Base-by-base conservation (phyloP, 2,329 filamentous ascomycete genomes). In the Nemania sp. region DNA sequence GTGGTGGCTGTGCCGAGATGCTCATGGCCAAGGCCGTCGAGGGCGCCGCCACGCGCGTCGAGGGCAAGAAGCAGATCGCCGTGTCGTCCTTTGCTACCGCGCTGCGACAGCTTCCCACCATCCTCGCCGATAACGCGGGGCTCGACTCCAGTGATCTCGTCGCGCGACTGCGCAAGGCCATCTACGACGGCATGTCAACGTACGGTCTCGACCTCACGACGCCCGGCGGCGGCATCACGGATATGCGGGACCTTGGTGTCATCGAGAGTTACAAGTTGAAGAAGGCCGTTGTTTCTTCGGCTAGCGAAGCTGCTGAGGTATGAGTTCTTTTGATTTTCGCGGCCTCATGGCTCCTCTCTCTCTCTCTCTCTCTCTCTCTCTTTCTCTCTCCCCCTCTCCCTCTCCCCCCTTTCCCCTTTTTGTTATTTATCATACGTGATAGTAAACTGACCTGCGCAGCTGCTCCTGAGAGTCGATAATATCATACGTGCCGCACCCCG, bases 211-310 rank as follows among this genome's bases (percentile, higher is more conserved):
- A 99, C 73, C 81, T 99, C 65, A 82, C 90, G 78, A 92, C 89
- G 1, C 93, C 94, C 2, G 94, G 95, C 42, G 95, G 95, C 61
- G 93, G 92, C 46, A 92, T 99, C 72, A 85, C 91, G 12, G 95
- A 99, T 73, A 99, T 99, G 95, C 86, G 94, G 55, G 92, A 99
- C 71, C 76, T 96, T 49, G 95, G 95, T 46, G 93, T 99, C 29
- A 90, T 99, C 68, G 95, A 99, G 81, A 96, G 92, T 77, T 98
- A 97, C 83, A 99, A 99, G 84, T 80, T 99, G 75, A 99, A 99
- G 86, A 90, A 87, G 75, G 95, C 95, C n/a, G 95, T 99, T 56
- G 95, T 99, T 53, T 96, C 90, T 54, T 97, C 92, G 63, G 95
- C 95, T 20, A 96, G 92, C 60, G 95, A 99, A 79, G 95, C 95